Conservation (phyloP, 306 rosid species). For the Crataegus laevigata region DNA sequence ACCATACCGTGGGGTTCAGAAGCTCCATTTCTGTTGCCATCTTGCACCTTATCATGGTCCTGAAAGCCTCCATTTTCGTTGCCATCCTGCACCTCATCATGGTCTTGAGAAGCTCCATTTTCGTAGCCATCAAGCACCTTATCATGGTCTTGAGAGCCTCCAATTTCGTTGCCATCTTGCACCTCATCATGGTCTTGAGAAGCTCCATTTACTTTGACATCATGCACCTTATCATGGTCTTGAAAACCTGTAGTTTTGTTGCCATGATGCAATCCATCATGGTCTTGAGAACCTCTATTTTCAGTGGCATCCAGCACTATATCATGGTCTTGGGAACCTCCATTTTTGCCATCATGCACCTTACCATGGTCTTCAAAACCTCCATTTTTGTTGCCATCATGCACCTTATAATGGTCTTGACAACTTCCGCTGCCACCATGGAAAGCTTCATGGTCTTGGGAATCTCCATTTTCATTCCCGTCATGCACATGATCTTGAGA, state of each 20-base stretch:
- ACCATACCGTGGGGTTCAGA: slow-evolving; percentile 9
- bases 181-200: slow-evolving; percentile 14
- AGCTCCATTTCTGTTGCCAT: slow-evolving; percentile 18
- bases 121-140: slow-evolving; percentile 1
- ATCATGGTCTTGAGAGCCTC: slow-evolving; percentile 20
- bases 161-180: background rate
- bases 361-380: background rate
- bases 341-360: background rate
- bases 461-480: background rate
- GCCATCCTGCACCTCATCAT: background rate
- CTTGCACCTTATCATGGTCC: slow-evolving; percentile 6
- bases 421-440: background rate
- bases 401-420: slow-evolving; percentile 10
- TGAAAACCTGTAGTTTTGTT: slow-evolving; percentile 2
- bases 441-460: background rate
- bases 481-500: slow-evolving; percentile 21
- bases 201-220: slow-evolving; percentile 3
- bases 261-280: slow-evolving; percentile 4
- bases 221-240: slow-evolving; percentile 11
- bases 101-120: background rate
- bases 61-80: slow-evolving; percentile 12
- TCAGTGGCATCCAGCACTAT: slow-evolving; percentile 3
- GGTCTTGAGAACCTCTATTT: slow-evolving; percentile 18
- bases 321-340: slow-evolving; percentile 20
- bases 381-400: slow-evolving; percentile 11